These are phyloP conservation scores for Alternaria viburni DNA, from an alignment of 2,329 filamentous ascomycete genomes.

Conservation along the genomic window DNA sequence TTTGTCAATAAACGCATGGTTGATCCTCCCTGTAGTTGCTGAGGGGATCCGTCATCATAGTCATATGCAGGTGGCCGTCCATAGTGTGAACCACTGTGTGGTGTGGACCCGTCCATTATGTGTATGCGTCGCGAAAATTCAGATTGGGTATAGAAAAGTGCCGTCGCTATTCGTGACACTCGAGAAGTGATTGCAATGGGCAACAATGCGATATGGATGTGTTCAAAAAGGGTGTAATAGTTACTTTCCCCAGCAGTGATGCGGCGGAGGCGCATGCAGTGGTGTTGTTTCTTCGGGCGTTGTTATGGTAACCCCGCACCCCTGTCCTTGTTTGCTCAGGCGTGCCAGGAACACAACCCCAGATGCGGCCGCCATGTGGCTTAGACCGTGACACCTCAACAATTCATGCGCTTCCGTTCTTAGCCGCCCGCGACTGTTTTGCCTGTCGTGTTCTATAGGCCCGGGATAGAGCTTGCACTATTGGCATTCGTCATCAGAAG, in stretches of 20 bases:
- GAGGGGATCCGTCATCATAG: conserved; percentile 47
- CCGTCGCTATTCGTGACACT: conserved; percentile 1
- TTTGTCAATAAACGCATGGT: conserved; percentile 60
- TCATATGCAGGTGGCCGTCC: conserved; percentile 55
- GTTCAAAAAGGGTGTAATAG: conserved; percentile 19
- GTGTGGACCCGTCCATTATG: conserved; percentile 43
- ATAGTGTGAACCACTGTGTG: conserved; percentile 46
- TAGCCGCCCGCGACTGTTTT: conserved; percentile 2
- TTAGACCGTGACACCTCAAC: conserved; percentile 7
- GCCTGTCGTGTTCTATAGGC: conserved; percentile 3
- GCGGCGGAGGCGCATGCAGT: conserved; percentile 5
- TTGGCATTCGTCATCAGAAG: background rate
- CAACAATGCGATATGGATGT: conserved; percentile 25
- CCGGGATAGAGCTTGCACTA: background rate
- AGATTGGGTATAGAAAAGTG: background rate
- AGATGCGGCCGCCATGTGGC: conserved; percentile 6
- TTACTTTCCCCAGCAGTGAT: conserved; percentile 4
- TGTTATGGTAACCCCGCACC: conserved; percentile 10
- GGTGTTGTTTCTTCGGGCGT: conserved; percentile 20
- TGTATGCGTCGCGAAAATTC: conserved; percentile 8
- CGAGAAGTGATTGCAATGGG: conserved; percentile 14
- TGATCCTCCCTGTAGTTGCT: conserved; percentile 48
- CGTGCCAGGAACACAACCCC: conserved; percentile 11
- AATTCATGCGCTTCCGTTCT: background rate
- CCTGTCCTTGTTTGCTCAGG: conserved; percentile 6